Base-by-base conservation (phyloP, 2,329 filamentous ascomycete genomes). In the Microascus cirrosus region DNA sequence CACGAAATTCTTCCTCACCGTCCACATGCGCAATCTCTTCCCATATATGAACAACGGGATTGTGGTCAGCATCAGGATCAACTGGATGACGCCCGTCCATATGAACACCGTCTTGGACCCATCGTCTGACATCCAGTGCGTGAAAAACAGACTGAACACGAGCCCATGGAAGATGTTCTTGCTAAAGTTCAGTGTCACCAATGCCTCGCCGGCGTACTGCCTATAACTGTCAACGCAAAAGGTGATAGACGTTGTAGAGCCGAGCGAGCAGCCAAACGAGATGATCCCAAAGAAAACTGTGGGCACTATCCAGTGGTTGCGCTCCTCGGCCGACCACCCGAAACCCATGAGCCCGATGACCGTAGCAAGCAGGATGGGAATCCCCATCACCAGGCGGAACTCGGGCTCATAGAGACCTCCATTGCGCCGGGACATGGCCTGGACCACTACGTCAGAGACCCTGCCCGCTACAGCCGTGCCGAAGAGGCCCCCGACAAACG, bases 361-460 rank as follows among this genome's bases (percentile, higher is more conserved):
- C 0, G 92, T 96, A 3, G 84, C 83, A 57, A 96, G 65, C 1
- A 86, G 77, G 35, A 96, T 85, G 0, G 92, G 93, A 2, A 86
- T 72, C 0, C 84, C 89, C 93, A 97, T 96, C 51, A 95, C 80
- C 0, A 96, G 80, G 7, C 92, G 83, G 67, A 95, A 97, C 70
- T 97, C 93, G 0, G 93, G 93, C 70, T 97, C 93, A 69, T 96
- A 97, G 2, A 97, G 76, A 1, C 93, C 93, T n/a, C 89, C 90
- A 64, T 97, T 97, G 32, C 85, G 84, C 42, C 85, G 81, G 2
- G 90, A 81, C 87, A 97, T 90, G 60, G 77, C 86, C 56, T 84
- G 84, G 5, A 96, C 91, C 54, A 97, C 84, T 1, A 93, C 65
- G 66, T 97, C 94, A 3, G 89, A 94, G 13, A 96, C 79, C 66